These are phyloP conservation scores for Paralagenidium karlingii DNA, from an alignment of 352 stramenopile genomes.

Conservation along the genomic window DNA sequence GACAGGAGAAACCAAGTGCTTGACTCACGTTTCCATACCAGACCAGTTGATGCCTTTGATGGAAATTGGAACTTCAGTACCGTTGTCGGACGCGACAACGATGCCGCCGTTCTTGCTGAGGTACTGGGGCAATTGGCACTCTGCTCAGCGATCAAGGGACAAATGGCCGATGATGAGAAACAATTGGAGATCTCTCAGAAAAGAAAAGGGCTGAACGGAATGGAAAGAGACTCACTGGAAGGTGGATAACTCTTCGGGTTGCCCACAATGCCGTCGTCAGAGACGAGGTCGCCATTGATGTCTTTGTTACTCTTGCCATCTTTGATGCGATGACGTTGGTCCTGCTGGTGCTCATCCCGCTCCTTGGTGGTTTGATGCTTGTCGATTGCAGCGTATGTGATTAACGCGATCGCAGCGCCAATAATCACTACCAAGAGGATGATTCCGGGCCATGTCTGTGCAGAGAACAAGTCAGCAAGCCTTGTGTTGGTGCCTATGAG, in stretches of 20 bases:
- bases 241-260: conserved; percentile 60
- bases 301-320: conserved; percentile 6
- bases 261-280: conserved; percentile 46
- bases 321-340: conserved; percentile 4
- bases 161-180: too few relatives aligned
- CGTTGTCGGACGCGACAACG: conserved; percentile 31
- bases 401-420: conserved; percentile 4
- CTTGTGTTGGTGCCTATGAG: too few relatives aligned
- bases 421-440: conserved; percentile 16
- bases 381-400: conserved; percentile 8
- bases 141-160: too few relatives aligned
- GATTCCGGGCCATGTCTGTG: conserved; percentile 18
- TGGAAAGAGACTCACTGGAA: conserved; percentile 4
- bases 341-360: conserved; percentile 8
- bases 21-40: conserved; percentile 39
- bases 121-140: conserved; percentile 53
- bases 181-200: conserved; percentile 2
- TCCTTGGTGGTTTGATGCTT: conserved; percentile 14
- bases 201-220: conserved; percentile 4
- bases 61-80: conserved; percentile 21
- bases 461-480: not conserved
- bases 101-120: conserved; percentile 55
- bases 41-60: conserved; percentile 72
- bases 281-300: conserved; percentile 32
- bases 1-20: not conserved